Evolutionary conservation across 192 early-diverging fungal genomes (phyloP), one percentile per base, ranked within the genome.

Genomic region (Spizellomyces sp.): DNA sequence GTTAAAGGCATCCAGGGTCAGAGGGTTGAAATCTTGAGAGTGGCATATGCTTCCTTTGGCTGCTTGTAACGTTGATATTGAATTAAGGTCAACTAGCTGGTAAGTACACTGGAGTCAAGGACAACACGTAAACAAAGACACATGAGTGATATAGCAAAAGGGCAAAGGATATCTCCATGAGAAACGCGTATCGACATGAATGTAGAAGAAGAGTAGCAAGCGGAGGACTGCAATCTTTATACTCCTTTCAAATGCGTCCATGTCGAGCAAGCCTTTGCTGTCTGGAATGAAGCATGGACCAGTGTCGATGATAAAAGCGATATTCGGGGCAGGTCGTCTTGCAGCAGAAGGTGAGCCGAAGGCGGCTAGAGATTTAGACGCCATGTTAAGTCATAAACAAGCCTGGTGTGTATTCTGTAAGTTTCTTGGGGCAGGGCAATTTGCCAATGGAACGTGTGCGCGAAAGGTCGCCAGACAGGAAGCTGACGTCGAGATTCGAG

Each of bases 151-250:
- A 36, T 36, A 36, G 27, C 27, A 36, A 36, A 36, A 36, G 1
- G 27, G 27, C 27, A 36, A 36, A 36, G 27, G 27, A 48, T 70
- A 70, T 17, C 69, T 70, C 69, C 69, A 70, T 12, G 17, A n/a
- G 45, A 70, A 70, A 21, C 69, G 69, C 14, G 44, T 8, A 46
- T 70, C 69, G 44, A 70, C 69, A 45, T 70, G 59, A 62, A 70
- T 45, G 22, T 63, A 62, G 48, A 70, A 70, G 58, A 62, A 70
- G 10, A 70, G 69, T 12, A 70, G 69, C 15, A 70, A 41, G 19
- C 69, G 69, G 8, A 70, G 59, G 7, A 62, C 69, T 8, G 58
- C 45, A 45, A 27, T 15, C 8, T 46, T 22, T n/a, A 19, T 62
- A 8, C 7, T 17, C 36, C 17, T 21, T 4, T 58, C 67, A 8